Evolutionary conservation across 2,329 filamentous ascomycete species (phyloP).

Genomic region (Fusarium sp.): DNA sequence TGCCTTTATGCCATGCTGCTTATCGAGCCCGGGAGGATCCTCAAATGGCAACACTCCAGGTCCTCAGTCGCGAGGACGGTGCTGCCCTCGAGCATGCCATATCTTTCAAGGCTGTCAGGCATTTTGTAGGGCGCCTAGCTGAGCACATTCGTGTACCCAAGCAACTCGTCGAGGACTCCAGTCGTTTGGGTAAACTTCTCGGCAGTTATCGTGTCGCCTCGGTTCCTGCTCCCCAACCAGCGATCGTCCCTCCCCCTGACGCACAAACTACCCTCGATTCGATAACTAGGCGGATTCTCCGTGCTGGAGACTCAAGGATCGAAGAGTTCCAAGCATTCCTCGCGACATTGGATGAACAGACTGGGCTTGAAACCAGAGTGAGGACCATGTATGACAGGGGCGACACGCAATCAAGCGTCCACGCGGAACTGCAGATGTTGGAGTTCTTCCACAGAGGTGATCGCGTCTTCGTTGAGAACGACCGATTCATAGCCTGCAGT

Average conservation of each 20-base stretch:
- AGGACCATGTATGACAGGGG: constrained; percentile 14
- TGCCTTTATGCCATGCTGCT: constrained; percentile 20
- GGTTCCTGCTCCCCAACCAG: constrained; percentile 1
- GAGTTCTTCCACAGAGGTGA: constrained; percentile 56
- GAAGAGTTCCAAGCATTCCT: constrained; percentile 10
- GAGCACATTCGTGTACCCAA: constrained; percentile 54
- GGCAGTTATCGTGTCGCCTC: constrained; percentile 8
- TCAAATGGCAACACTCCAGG: constrained; percentile 28
- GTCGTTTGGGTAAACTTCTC: constrained; percentile 48
- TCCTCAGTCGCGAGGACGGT: constrained; percentile 16
- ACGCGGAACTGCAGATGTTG: constrained; percentile 48
- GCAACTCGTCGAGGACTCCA: constrained; percentile 51
- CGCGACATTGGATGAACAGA: not conserved
- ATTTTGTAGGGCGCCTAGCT: constrained; percentile 60
- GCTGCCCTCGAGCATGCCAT: not conserved
- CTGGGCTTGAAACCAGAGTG: constrained; percentile 11
- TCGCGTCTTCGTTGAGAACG: constrained; percentile 44
- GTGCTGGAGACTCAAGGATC: constrained; percentile 9
- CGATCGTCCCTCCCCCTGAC: constrained; percentile 42
- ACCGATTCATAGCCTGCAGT: constrained; percentile 63
- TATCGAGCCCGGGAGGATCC: constrained; percentile 31
- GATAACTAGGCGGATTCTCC: constrained; percentile 50
- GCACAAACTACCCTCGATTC: constrained; percentile 44
- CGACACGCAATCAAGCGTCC: constrained; percentile 42
- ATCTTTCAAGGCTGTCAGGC: constrained; percentile 49